These are phyloP conservation scores for Adenanthera pavonina DNA, from an alignment of 306 rosid species.

Conservation along the genomic window DNA sequence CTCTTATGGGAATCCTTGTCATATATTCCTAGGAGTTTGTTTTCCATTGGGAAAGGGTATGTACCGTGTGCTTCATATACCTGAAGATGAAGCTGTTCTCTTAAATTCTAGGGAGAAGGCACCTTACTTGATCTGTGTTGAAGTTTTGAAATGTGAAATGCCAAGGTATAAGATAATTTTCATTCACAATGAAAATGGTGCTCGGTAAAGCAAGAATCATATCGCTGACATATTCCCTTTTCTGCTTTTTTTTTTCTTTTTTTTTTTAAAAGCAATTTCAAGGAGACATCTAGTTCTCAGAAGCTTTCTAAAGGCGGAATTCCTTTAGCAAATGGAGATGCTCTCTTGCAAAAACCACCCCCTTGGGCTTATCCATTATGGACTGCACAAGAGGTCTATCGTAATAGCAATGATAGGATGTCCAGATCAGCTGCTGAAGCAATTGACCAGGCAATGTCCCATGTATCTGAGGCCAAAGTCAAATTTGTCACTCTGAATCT, in stretches of 20 bases:
- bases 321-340: constrained; percentile 98
- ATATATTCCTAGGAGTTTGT: constrained; percentile 70
- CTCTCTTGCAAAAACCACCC: constrained; percentile 87
- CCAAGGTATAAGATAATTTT: constrained; percentile 66
- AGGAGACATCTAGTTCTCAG: constrained; percentile 76
- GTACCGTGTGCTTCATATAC: constrained; percentile 91
- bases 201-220: constrained; percentile 30
- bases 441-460: constrained; percentile 98
- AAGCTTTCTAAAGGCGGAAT: constrained; percentile 96
- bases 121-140: constrained; percentile 88
- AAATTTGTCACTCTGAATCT: constrained; percentile 71
- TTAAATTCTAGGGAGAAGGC: constrained; percentile 99
- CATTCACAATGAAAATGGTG: constrained; percentile 29
- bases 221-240: constrained; percentile 35
- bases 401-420: constrained; percentile 98
- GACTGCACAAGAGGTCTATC: constrained; percentile 95
- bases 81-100: constrained; percentile 98
- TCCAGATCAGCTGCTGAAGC: constrained; percentile 97
- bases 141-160: constrained; percentile 88
- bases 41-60: constrained; percentile 98
- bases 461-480: constrained; percentile 68
- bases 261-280: constrained; percentile 63
- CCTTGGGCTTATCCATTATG: constrained; percentile 98
- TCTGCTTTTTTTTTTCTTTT: constrained; percentile 34
- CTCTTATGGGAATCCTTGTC: constrained; percentile 41